Percentiles rank a stretch among this genome's conserved stretches.
Conservation (phyloP, 106 monocot species). For the Dendrobium catenatum region DNA sequence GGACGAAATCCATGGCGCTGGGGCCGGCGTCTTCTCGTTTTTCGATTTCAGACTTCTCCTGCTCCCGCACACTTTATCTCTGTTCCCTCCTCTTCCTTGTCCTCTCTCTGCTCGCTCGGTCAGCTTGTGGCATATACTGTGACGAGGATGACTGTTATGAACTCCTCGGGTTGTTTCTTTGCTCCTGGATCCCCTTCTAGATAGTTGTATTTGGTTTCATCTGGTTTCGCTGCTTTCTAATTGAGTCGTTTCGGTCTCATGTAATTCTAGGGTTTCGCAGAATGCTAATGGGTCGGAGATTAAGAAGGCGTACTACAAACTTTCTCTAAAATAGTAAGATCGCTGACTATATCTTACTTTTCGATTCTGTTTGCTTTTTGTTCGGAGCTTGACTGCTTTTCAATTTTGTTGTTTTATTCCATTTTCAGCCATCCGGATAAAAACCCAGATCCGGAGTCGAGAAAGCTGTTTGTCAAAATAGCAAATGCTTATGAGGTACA, state of each 20-base stretch:
- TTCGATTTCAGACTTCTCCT: background rate
- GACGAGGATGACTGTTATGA: slow-evolving; percentile 99
- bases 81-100: slow-evolving; percentile 18
- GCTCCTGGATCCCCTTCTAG: background rate
- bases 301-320: slow-evolving; percentile 99
- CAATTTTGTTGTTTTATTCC: background rate
- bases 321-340: slow-evolving; percentile 85
- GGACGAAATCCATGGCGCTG: slow-evolving; percentile 2
- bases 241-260: background rate
- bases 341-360: background rate
- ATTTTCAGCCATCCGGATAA: slow-evolving; percentile 86
- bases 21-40: background rate
- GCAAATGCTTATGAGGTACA: slow-evolving; percentile 94
- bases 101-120: slow-evolving; percentile 15
- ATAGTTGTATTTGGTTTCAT: background rate
- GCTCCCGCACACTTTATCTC: background rate
- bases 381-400: background rate
- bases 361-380: background rate
- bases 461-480: slow-evolving; percentile 78
- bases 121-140: slow-evolving; percentile 67
- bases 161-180: slow-evolving; percentile 64
- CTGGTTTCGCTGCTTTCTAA: background rate
- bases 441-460: slow-evolving; percentile 92
- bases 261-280: slow-evolving; percentile 59
- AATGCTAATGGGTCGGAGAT: slow-evolving; percentile 91